A percentile compares a stretch with the other conserved stretches of the same genome.
Conservation (phyloP, 163 green algal species). For the Smithsoniella earleae region DNA sequence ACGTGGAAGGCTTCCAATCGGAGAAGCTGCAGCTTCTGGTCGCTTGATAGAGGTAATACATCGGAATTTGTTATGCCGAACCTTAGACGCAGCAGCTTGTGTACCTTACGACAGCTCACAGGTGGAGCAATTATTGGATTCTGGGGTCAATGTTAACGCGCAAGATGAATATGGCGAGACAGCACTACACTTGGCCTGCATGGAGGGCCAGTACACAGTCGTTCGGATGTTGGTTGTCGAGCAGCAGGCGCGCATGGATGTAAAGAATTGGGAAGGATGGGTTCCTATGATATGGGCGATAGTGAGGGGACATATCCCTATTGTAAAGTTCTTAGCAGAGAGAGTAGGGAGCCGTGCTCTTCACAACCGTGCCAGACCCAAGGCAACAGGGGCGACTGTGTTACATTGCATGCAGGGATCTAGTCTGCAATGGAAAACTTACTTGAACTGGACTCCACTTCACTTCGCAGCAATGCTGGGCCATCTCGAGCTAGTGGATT, state of each 20-base stretch:
- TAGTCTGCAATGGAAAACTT: constrained; percentile 13
- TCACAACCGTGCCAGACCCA: too few relatives aligned
- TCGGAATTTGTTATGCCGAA: neutral
- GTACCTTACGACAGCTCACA: too few relatives aligned
- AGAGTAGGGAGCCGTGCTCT: neutral
- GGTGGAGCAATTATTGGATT: constrained; percentile 23
- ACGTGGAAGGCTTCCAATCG: neutral
- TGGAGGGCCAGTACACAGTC: constrained; percentile 23
- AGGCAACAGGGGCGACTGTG: too few relatives aligned
- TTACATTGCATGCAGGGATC: too few relatives aligned
- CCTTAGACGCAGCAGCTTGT: too few relatives aligned
- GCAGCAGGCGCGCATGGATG: constrained; percentile 7
- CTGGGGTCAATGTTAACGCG: constrained; percentile 25
- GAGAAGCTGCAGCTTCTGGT: neutral
- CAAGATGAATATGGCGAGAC: constrained; percentile 27
- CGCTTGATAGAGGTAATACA: constrained; percentile 26
- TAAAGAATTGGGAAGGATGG: constrained; percentile 27
- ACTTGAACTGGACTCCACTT: neutral
- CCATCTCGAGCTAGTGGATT: constrained; percentile 13
- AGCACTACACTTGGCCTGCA: constrained; percentile 2
- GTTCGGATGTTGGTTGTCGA: constrained; percentile 23
- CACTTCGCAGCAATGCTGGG: constrained; percentile 23
- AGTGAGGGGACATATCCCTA: constrained; percentile 12
- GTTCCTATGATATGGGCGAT: constrained; percentile 29
- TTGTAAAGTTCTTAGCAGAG: constrained; percentile 24